phyloP scores from a whole-genome alignment of 2,329 filamentous ascomycete species.

The Corynespora cassiicola region DNA sequence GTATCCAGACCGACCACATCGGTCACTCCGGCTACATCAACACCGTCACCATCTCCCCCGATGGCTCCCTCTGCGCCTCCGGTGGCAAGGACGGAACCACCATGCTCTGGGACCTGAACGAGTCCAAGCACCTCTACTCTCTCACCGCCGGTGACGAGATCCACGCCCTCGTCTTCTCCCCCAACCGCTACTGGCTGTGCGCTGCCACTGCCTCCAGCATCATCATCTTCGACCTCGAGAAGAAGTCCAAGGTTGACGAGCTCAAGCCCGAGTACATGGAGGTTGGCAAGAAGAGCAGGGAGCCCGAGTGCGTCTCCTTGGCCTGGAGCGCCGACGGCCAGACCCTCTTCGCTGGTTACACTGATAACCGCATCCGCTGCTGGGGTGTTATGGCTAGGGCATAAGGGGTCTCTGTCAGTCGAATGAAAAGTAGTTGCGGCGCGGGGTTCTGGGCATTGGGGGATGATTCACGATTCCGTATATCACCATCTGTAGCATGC shows the following conservation, averaged over 20 bases:
- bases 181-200: constrained; percentile 99
- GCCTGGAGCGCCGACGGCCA: constrained; percentile 98
- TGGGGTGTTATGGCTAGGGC: constrained; percentile 51
- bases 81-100: constrained; percentile 99
- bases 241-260: constrained; percentile 99
- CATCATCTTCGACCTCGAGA: constrained; percentile 99
- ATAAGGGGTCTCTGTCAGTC: too few species aligned
- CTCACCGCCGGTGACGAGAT: constrained; percentile 99
- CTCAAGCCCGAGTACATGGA: constrained; percentile 97
- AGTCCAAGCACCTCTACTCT: constrained; percentile 99
- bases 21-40: constrained; percentile 99
- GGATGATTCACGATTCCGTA: constrained; percentile 47
- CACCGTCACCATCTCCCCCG: constrained; percentile 99
- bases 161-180: constrained; percentile 99
- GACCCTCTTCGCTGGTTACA: constrained; percentile 99
- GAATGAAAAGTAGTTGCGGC: constrained; percentile 30
- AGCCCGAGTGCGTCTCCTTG: constrained; percentile 96
- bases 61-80: constrained; percentile 98
- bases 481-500: constrained; percentile 43
- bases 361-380: constrained; percentile 80
- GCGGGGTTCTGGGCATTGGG: constrained; percentile 36
- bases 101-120: constrained; percentile 99
- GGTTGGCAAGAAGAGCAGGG: constrained; percentile 98
- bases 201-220: constrained; percentile 96
- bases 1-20: constrained; percentile 99